Evolutionary conservation across 257 asterid species (phyloP).

Genomic region (Nemophila menziesii): DNA sequence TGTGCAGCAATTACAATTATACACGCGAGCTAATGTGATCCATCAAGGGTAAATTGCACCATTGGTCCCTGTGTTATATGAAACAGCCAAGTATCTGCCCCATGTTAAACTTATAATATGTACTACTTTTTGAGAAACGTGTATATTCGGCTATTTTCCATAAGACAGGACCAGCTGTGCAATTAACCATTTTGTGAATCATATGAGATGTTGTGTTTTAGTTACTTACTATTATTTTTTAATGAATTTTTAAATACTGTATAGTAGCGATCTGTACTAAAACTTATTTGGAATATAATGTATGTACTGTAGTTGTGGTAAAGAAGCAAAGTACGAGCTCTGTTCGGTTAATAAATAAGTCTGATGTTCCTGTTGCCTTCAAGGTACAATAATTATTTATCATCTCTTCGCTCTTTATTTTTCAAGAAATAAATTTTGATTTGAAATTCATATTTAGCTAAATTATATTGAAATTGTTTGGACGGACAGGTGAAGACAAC

Average conservation of each 20-base stretch:
- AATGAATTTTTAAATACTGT: not conserved
- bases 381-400: conserved; percentile 17
- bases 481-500: conserved; percentile 51
- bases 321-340: conserved; percentile 29
- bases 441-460: not conserved
- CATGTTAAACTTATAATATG: too few relatives aligned
- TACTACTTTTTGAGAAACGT: too few relatives aligned
- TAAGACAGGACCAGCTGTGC: too few relatives aligned
- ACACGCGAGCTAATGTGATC: too few relatives aligned
- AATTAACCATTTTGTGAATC: too few relatives aligned
- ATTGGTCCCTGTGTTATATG: too few relatives aligned
- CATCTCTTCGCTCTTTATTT: not conserved
- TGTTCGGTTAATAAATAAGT: conserved; percentile 21
- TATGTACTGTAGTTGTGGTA: conserved; percentile 20
- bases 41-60: too few relatives aligned
- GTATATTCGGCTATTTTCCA: too few relatives aligned
- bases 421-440: not conserved
- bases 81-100: too few relatives aligned
- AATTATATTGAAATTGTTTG: conserved; percentile 1
- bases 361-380: conserved; percentile 26
- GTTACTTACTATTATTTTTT: not conserved
- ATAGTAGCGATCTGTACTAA: too few relatives aligned
- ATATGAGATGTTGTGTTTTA: not conserved
- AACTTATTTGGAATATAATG: not conserved
- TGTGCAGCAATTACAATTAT: too few relatives aligned